phyloP scores from a whole-genome alignment of 2,329 filamentous ascomycete species.

The Sodiomyces alkalinus region DNA sequence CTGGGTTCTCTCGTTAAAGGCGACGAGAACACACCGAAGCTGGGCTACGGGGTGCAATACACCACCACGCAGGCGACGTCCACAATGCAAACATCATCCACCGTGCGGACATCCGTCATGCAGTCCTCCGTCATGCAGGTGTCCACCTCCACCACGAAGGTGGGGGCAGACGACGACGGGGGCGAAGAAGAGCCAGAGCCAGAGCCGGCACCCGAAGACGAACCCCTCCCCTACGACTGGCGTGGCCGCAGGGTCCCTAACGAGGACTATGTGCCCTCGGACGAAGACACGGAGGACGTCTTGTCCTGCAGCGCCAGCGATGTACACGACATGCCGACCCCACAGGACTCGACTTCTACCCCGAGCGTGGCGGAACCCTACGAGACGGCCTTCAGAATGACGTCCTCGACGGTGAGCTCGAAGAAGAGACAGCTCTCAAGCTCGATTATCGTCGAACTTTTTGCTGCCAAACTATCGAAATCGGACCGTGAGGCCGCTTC shows the following conservation, averaged over 20 bases:
- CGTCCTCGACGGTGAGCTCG: not conserved
- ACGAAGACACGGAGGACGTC: not conserved
- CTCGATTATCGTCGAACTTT: slow-evolving; percentile 1
- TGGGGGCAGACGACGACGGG: too few relatives aligned
- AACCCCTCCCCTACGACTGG: not conserved
- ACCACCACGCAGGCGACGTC: not conserved
- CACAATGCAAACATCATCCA: too few relatives aligned
- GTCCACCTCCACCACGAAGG: too few relatives aligned
- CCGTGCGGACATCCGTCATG: too few relatives aligned
- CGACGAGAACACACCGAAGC: slow-evolving; percentile 3
- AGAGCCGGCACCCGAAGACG: not conserved
- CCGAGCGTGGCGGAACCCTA: not conserved
- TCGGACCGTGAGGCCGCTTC: too few relatives aligned
- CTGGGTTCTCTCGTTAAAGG: slow-evolving; percentile 16
- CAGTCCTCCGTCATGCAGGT: too few relatives aligned
- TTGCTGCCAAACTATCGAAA: slow-evolving; percentile 1
- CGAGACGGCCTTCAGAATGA: too few relatives aligned
- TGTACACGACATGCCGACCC: not conserved
- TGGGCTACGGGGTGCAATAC: not conserved
- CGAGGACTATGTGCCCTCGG: not conserved
- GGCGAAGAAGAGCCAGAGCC: too few relatives aligned
- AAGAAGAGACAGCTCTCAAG: slow-evolving; percentile 2
- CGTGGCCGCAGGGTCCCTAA: not conserved
- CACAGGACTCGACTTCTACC: not conserved
- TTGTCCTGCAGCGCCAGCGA: not conserved